phyloP scores from a whole-genome alignment of 2,329 filamentous ascomycete species.

The Epichloe sp. region DNA sequence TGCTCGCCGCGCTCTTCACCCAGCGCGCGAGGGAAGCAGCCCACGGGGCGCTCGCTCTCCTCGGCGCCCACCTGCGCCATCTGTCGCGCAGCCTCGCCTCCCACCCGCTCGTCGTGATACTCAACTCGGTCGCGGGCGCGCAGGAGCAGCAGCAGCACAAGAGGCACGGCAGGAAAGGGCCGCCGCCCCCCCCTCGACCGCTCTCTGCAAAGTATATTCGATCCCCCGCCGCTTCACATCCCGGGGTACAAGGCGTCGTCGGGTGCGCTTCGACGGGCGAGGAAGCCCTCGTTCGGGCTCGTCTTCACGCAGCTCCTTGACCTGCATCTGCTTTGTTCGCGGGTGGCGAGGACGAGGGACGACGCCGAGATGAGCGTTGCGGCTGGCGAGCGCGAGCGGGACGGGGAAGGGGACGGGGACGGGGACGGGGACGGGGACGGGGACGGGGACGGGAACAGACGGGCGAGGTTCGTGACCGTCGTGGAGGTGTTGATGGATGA shows the following conservation, averaged over 20 bases:
- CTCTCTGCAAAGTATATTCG: slow-evolving; percentile 38
- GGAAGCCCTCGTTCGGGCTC: slow-evolving; percentile 39
- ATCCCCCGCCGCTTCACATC: slow-evolving; percentile 18
- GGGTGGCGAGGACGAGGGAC: slow-evolving; percentile 23
- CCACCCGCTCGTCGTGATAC: slow-evolving; percentile 37
- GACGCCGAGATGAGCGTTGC: background rate
- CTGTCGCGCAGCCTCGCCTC: slow-evolving; percentile 28
- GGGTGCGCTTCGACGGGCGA: slow-evolving; percentile 14
- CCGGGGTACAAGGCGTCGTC: slow-evolving; percentile 9
- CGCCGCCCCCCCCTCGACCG: slow-evolving; percentile 21
- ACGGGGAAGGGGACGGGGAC: too few relatives aligned
- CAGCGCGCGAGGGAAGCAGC: slow-evolving; percentile 32
- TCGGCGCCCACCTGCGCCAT: slow-evolving; percentile 32
- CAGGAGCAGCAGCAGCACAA: too few relatives aligned
- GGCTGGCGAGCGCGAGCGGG: too few relatives aligned
- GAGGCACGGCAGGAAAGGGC: background rate
- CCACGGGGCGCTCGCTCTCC: slow-evolving; percentile 33
- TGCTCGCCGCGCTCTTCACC: slow-evolving; percentile 40
- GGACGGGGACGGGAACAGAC: too few relatives aligned
- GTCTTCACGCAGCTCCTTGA: slow-evolving; percentile 42
- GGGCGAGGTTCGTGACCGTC: slow-evolving; percentile 23
- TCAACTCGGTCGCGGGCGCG: slow-evolving; percentile 28
- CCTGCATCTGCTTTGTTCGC: slow-evolving; percentile 38
- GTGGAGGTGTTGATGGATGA: slow-evolving; percentile 41
- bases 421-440: background rate